Conservation (phyloP, 495 filamentous ascomycete genomes). For the Pseudotulostoma volvatum region DNA sequence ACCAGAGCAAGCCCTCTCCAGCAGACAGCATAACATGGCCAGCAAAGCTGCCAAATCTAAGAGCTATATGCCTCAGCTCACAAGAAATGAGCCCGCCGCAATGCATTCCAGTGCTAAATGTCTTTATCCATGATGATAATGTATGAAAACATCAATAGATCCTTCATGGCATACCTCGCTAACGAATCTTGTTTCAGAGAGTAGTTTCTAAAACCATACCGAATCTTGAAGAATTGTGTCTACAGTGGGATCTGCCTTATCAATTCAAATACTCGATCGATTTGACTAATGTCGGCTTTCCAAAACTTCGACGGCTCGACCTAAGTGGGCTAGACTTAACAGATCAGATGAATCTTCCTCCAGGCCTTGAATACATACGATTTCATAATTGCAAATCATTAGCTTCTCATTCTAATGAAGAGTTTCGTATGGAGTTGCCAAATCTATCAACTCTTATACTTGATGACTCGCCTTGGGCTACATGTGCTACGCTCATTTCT, state of each 20-base stretch:
- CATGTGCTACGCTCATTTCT: constrained; percentile 3
- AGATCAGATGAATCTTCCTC: constrained; percentile 11
- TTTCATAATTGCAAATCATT: constrained; percentile 5
- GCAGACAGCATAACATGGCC: constrained; percentile 13
- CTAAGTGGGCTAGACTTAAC: constrained; percentile 15
- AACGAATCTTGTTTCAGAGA: background rate
- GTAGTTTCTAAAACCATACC: constrained; percentile 9
- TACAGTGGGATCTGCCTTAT: constrained; percentile 15
- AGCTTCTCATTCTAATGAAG: constrained; percentile 5
- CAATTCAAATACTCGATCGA: constrained; percentile 9
- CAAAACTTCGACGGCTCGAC: constrained; percentile 17
- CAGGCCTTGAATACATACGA: constrained; percentile 18
- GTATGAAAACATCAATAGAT: no score
- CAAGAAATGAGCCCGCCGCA: background rate
- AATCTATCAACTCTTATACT: constrained; percentile 20
- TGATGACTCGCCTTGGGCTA: constrained; percentile 15
- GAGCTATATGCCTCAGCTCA: constrained; percentile 17
- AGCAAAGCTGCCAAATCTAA: constrained; percentile 18
- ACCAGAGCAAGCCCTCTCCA: constrained; percentile 11
- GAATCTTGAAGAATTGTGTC: constrained; percentile 23
- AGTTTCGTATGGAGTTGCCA: constrained; percentile 6
- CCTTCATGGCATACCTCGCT: no score
- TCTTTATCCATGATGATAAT: no score
- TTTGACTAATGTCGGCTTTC: constrained; percentile 8
- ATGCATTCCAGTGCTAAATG: background rate